phyloP scores from a whole-genome alignment of 2,329 filamentous ascomycete genomes.

The Stagonosporopsis vannaccii region DNA sequence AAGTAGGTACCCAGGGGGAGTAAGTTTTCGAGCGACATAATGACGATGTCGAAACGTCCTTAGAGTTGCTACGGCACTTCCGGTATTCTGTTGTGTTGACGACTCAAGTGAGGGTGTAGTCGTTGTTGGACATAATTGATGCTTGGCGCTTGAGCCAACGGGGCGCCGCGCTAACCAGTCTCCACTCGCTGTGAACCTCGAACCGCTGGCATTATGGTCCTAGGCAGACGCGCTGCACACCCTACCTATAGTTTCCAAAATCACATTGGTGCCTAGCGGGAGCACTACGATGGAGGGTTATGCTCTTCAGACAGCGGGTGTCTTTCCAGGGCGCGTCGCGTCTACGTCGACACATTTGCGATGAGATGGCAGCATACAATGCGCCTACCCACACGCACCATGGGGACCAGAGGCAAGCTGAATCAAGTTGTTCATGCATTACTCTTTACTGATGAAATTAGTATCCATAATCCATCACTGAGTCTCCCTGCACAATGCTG shows the following conservation, averaged over 20 bases:
- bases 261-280: conserved; percentile 37
- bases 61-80: not conserved
- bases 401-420: conserved; percentile 1
- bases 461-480: not conserved
- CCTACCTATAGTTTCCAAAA: conserved; percentile 11
- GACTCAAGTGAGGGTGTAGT: conserved; percentile 14
- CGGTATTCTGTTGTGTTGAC: conserved; percentile 5
- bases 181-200: conserved; percentile 2
- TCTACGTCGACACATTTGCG: conserved; percentile 23
- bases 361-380: conserved; percentile 21
- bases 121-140: conserved; percentile 24
- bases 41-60: not conserved
- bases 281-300: conserved; percentile 48
- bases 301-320: conserved; percentile 43
- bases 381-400: not conserved
- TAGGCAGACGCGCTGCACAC: conserved; percentile 31
- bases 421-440: not conserved
- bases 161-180: conserved; percentile 28
- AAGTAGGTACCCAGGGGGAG: conserved; percentile 39
- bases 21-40: conserved; percentile 41
- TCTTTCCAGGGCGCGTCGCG: conserved; percentile 34
- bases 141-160: conserved; percentile 26
- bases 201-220: conserved; percentile 16
- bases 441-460: not conserved
- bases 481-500: not conserved